Conservation (phyloP, 208 protist genomes). For the Trichomonas gallinae region DNA sequence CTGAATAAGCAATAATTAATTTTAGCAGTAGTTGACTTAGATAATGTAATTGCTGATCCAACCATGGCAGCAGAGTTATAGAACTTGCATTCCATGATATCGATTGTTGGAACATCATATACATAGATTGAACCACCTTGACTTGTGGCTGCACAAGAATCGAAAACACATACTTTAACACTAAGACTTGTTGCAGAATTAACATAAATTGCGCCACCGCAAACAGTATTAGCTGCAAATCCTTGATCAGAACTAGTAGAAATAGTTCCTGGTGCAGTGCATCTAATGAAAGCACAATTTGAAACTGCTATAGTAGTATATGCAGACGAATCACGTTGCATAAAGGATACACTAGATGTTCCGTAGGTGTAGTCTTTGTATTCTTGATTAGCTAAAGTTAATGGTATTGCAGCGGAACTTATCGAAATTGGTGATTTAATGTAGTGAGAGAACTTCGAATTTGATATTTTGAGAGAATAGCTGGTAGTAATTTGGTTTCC, state of each 20-base stretch:
- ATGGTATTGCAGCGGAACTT: background rate
- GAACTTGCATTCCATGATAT: background rate
- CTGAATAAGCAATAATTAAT: too few species aligned
- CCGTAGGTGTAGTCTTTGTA: background rate
- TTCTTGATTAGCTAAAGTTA: background rate
- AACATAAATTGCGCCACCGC: background rate
- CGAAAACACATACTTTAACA: background rate
- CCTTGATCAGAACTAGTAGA: background rate
- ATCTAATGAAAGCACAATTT: background rate
- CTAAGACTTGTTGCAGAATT: background rate
- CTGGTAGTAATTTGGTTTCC: background rate
- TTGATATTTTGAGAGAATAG: background rate
- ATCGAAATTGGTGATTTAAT: background rate
- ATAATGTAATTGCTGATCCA: background rate
- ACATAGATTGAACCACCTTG: background rate
- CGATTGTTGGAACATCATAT: background rate
- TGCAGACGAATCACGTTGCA: background rate
- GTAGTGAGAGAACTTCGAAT: background rate
- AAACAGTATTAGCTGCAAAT: background rate
- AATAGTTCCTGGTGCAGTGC: background rate
- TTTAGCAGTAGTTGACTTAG: background rate
- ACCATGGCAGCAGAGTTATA: background rate
- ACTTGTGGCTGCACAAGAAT: background rate
- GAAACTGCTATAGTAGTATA: background rate
- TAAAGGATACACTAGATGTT: background rate